Evolutionary conservation across 192 early-diverging fungal genomes (phyloP).

Genomic region (Rhizophagus sp.): DNA sequence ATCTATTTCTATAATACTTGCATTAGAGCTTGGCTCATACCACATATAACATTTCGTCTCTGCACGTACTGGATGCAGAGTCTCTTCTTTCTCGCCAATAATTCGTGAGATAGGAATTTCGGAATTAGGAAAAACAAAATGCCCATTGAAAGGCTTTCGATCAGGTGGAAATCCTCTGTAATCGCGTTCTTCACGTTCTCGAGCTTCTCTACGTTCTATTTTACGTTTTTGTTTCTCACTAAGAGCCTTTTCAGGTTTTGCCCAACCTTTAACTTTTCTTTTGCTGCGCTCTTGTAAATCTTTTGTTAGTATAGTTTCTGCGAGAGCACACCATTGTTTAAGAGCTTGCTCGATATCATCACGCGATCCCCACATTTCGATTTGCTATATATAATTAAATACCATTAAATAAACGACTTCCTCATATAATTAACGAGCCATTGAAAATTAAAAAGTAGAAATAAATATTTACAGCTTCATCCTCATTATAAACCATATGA

Average conservation of each 20-base stretch:
- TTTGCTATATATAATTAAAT: slow-evolving; percentile 26
- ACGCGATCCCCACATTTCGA: slow-evolving; percentile 43
- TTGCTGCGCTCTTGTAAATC: background rate
- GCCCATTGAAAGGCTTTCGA: slow-evolving; percentile 20
- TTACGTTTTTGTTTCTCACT: slow-evolving; percentile 34
- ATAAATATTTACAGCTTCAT: slow-evolving; percentile 16
- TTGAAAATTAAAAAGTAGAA: background rate
- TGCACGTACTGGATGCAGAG: slow-evolving; percentile 37
- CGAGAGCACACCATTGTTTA: slow-evolving; percentile 31
- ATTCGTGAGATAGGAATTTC: slow-evolving; percentile 33
- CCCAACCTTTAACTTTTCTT: slow-evolving; percentile 40
- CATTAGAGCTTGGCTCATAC: slow-evolving; percentile 32
- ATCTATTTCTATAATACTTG: background rate
- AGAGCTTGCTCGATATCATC: slow-evolving; percentile 31
- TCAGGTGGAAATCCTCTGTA: slow-evolving; percentile 31
- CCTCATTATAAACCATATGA: slow-evolving; percentile 36
- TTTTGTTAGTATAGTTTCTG: background rate
- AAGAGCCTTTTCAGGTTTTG: slow-evolving; percentile 38
- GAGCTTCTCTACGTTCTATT: slow-evolving; percentile 27
- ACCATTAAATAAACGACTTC: background rate
- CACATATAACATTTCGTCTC: slow-evolving; percentile 43
- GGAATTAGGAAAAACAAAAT: slow-evolving; percentile 36
- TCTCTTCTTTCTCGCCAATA: slow-evolving; percentile 36
- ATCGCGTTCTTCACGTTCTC: slow-evolving; percentile 29
- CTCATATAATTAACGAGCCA: no score